These are phyloP conservation scores for Crithidia expoeki DNA, from an alignment of 208 protist genomes.

Conservation along the genomic window DNA sequence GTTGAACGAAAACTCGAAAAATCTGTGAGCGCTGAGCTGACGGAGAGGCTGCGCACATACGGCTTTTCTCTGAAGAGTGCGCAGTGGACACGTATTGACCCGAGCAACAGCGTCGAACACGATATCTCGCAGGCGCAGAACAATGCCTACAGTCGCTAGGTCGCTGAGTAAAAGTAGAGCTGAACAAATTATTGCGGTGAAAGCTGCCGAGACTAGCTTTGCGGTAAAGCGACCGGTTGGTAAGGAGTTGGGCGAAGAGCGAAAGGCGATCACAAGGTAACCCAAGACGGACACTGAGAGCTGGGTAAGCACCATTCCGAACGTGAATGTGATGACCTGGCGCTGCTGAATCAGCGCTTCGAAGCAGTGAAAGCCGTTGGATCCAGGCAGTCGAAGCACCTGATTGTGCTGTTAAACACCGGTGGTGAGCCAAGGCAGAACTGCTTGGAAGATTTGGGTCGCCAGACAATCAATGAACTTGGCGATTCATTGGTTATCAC, in stretches of 20 bases:
- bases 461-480: constrained; percentile 31
- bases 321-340: constrained; percentile 71
- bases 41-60: constrained; percentile 56
- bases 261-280: constrained; percentile 68
- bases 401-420: constrained; percentile 56
- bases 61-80: constrained; percentile 75
- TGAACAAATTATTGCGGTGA: constrained; percentile 69
- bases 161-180: constrained; percentile 71
- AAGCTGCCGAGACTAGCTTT: constrained; percentile 71
- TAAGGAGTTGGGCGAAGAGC: constrained; percentile 71
- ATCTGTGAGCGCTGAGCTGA: constrained; percentile 59
- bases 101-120: constrained; percentile 54
- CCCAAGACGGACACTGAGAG: constrained; percentile 70
- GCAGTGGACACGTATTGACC: constrained; percentile 79
- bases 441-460: constrained; percentile 42
- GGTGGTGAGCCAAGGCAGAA: background rate
- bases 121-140: constrained; percentile 85
- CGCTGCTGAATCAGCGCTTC: constrained; percentile 86
- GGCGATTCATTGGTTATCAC: constrained; percentile 35
- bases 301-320: constrained; percentile 56
- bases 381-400: constrained; percentile 32
- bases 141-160: constrained; percentile 66
- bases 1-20: constrained; percentile 72
- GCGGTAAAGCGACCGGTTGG: constrained; percentile 76
- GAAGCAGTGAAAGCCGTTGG: constrained; percentile 84